Base-by-base conservation (phyloP, 352 stramenopile genomes). In the Globisporangium canariense region DNA sequence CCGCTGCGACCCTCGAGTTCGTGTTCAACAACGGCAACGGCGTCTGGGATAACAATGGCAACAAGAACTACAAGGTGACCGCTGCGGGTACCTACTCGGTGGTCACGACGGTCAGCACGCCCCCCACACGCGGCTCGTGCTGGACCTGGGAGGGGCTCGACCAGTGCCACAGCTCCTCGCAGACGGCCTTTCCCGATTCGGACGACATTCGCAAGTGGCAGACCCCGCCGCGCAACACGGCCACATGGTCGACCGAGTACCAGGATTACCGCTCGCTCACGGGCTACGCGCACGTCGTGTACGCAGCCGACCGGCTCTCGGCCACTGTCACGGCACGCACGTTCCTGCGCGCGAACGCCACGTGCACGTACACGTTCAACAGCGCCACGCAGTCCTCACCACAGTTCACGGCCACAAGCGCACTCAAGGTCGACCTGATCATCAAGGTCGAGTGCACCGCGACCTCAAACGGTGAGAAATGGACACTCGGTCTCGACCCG, bases 231-330 rank as follows among this genome's bases (percentile, higher is more conserved):
- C 71, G 71, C 36, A 78, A 84, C 46, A 22, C 68, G 4, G 66
- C 64, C 4, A 55, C 30, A 6, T 84, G 70, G 69, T 67, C 56
- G 8, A 14, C 49, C 9, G 59, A 77, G 25, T 80, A 76, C 67
- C 76, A 84, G 43, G 76, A 84, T 66, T 81, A 78, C 64, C 59
- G 66, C n/a, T 73, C 69, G 1, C 41, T 78, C 16, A 78, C 66
- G 5, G 76, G 74, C 28, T 84, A 84, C 51, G 71, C 76, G 5
- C 64, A 79, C n/a, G 76, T 81, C 0, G 64, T 77, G n/a, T 85
- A 85, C 66, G 66, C 57, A 14, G 62, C 65, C 5, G 55, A 54
- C 49, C 71, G 74, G 0, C 66, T 55, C 20, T 78, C 71, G 2
- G 76, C 76, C 10, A 81, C 67, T 6, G 69, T 85, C 16, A 75